Base-by-base conservation (phyloP, 163 green algal species). In the Prototheca cutis region DNA sequence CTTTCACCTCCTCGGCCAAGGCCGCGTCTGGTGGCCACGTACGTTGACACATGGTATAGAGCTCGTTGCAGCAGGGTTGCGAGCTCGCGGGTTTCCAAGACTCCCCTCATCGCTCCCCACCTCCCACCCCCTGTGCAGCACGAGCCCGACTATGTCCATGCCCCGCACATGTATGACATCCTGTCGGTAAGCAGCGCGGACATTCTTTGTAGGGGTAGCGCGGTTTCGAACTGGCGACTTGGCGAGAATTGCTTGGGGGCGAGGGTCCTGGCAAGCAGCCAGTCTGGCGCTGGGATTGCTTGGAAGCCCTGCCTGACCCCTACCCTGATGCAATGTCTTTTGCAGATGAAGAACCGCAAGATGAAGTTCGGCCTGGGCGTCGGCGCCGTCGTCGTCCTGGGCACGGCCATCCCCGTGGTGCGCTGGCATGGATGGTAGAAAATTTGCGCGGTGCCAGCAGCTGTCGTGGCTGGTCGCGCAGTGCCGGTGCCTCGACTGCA, bases 351-450 rank as follows among this genome's bases (percentile, higher is more conserved):
- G 30, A 59, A 70, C 36, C 59, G 61, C 27, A 73, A 73, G 45
- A 34, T 77, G 6, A 80, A 80, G 55, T 73, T 70, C n/a, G 73
- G 59, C n/a, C 7, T 73, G 6, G 69, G 40, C 42, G 56, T 61
- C 3, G 34, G 29, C 25, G 25, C 17, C 6, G 29, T 70, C 8
- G 54, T 77, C n/a, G 53, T 62, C 27, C 55, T 59, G 17, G 58
- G 63, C 33, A 31, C 48, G 39, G 73, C 68, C 32, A 34, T 80
- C 6, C 54, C 66, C 23, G 70, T 42, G 32, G 45, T 45, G 36
- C 13, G 36, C 36, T 45, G 42, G 42, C 18, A 23, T 51, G 42
- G 17, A 1, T 51, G 42, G 13, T 8, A 51, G 42, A 19, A n/a
- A 21, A 5, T 17, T 51, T 8, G 36, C 17, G 36, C 13, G 36